A percentile compares a stretch with the other conserved stretches of the same genome.
These are phyloP conservation scores for Heterobasidion occidentale DNA, from an alignment of 1,284 basidiomycete species.

Conservation along the genomic window DNA sequence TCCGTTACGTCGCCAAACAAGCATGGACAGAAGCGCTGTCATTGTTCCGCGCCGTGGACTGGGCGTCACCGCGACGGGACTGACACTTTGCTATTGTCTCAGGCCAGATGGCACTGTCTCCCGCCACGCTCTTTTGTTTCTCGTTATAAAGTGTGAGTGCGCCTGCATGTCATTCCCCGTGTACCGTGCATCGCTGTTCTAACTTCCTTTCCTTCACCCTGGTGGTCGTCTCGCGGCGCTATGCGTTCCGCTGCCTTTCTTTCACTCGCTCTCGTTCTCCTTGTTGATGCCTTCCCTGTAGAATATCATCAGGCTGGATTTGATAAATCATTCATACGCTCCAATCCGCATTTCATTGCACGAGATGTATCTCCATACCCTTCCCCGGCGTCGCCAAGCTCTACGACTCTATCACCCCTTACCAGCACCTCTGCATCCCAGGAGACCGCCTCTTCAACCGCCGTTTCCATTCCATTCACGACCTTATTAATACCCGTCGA, in stretches of 20 bases:
- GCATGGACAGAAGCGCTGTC: too few species aligned
- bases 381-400: neutral
- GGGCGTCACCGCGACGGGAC: too few species aligned
- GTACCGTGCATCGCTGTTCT: neutral
- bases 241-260: slow-evolving; percentile 5
- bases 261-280: neutral
- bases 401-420: neutral
- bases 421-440: neutral
- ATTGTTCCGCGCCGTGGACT: too few species aligned
- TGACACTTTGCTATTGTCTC: too few species aligned
- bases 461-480: neutral
- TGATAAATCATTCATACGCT: neutral
- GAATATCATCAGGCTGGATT: neutral
- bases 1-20: too few species aligned
- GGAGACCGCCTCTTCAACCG: neutral
- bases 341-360: neutral
- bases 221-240: neutral
- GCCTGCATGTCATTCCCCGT: neutral
- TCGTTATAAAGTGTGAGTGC: neutral
- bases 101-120: too few species aligned
- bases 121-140: neutral
- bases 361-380: neutral
- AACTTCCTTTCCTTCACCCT: neutral
- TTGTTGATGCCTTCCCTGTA: slow-evolving; percentile 2
- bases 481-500: neutral